Conservation (phyloP, 805 yeast genomes). For the Jamesozyma rosinii region DNA sequence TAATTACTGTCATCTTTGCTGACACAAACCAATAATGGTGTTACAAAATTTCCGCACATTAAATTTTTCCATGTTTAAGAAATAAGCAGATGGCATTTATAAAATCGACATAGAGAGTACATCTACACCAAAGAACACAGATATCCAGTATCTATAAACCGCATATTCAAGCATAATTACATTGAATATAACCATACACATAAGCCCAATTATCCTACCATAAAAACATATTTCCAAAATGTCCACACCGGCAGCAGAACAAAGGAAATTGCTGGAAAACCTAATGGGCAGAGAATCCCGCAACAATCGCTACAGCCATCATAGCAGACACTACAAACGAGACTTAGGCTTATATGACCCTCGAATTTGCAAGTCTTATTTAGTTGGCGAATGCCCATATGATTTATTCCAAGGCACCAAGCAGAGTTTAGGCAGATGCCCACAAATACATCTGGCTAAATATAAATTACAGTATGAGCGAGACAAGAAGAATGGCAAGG, state of each 20-base stretch:
- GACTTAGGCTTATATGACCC: conserved; percentile 39
- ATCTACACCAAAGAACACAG: too few species aligned
- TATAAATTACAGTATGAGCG: conserved; percentile 62
- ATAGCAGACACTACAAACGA: conserved; percentile 10
- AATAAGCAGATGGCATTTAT: too few species aligned
- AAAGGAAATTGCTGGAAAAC: conserved; percentile 65
- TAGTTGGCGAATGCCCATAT: conserved; percentile 82
- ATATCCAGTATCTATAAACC: too few species aligned
- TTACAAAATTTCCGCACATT: too few species aligned
- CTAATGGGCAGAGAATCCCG: conserved; percentile 43
- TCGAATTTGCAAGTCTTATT: conserved; percentile 65
- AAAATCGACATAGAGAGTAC: too few species aligned
- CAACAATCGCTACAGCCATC: conserved; percentile 10
- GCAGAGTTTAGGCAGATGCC: conserved; percentile 74
- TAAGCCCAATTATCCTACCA: too few species aligned
- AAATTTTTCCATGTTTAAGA: too few species aligned
- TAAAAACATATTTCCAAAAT: conserved; percentile 6
- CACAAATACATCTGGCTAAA: conserved; percentile 63
- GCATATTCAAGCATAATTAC: too few species aligned
- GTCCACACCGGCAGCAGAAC: conserved; percentile 57
- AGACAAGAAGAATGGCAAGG: conserved; percentile 33
- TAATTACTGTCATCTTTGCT: too few species aligned
- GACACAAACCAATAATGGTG: too few species aligned
- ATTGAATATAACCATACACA: too few species aligned
- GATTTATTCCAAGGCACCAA: conserved; percentile 77